Evolutionary conservation across 2,329 filamentous ascomycete species (phyloP), one percentile per base, ranked within the genome.

Genomic region (Dendryphion nanum): DNA sequence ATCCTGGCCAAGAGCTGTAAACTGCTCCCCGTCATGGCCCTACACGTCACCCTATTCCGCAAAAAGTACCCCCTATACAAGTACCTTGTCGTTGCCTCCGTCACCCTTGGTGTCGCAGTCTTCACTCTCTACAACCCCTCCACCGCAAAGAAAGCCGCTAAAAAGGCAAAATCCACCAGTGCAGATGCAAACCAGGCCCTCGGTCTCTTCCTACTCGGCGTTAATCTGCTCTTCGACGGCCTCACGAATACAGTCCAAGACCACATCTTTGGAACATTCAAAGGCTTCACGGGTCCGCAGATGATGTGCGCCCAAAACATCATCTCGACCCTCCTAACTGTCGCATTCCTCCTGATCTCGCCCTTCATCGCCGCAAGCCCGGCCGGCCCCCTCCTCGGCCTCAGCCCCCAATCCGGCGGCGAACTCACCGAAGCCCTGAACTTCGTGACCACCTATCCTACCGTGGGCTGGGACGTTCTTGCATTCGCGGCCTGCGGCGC

Each of bases 291-390:
- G 3, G 93, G 93, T 7, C 89, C 91, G 42, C 93, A 98, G 77
- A 98, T 98, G 93, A 98, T 98, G 93, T 94, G 90, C 63, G 90
- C 91, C 26, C 89, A 96, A 68, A 98, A 97, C 64, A 73, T 95
- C 39, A 85, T 97, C 67, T 85, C 81, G 53, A 91, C 89, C 3
- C 60, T 82, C 32, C 74, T 97, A 40, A 97, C 90, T 3, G 75
- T 79, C 15, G 60, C 71, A 0, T 97, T 95, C 58, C 79, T 98
- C 30, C 48, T 91, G 14, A 59, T 89, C 15, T 86, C 83, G 54
- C 93, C 93, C 0, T 88, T 84, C 71, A 67, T 96, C n/a, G 85
- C 85, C 0, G 73, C 76, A 40, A 89, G 69, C 5, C 58, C 64
- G 0, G 23, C 74, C 3, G 71, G 67, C 8, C 50, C 57, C 5